Evolutionary conservation across 1,284 basidiomycete genomes (phyloP).

Genomic region (Microbotryomycetes sp.): DNA sequence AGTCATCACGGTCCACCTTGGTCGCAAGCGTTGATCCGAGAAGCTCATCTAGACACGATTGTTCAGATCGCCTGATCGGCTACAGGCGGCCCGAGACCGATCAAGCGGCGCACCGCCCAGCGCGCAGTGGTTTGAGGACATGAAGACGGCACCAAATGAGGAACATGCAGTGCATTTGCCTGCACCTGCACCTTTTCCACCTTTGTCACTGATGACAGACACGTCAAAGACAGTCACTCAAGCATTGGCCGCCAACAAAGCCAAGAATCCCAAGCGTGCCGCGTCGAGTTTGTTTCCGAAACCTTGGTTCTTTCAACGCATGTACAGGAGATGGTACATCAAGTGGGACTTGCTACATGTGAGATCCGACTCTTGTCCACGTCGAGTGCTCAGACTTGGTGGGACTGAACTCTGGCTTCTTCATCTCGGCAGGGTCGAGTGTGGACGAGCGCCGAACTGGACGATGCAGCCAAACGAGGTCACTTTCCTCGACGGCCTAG

Average conservation of each 20-base stretch:
- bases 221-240: constrained; percentile 10
- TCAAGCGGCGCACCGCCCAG: too few relatives aligned
- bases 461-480: constrained; percentile 45
- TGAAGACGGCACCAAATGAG: too few relatives aligned
- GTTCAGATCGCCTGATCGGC: too few relatives aligned
- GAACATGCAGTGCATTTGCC: not conserved
- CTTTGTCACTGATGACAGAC: constrained; percentile 21
- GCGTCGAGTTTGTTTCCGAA: constrained; percentile 34
- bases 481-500: constrained; percentile 46
- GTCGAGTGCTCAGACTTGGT: too few relatives aligned
- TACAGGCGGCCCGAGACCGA: too few relatives aligned
- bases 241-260: constrained; percentile 8
- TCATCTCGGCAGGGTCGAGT: constrained; percentile 17
- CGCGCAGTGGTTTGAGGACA: too few relatives aligned
- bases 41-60: too few relatives aligned
- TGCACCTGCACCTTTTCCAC: constrained; percentile 17
- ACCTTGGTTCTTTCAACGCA: constrained; percentile 30
- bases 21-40: too few relatives aligned
- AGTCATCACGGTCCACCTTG: too few relatives aligned
- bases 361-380: constrained; percentile 9
- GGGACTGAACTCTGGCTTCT: constrained; percentile 16
- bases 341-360: constrained; percentile 37
- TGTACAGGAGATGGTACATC: constrained; percentile 36
- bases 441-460: constrained; percentile 43
- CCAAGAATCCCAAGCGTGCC: constrained; percentile 13